These are phyloP conservation scores for Kregervanrija pseudodelftensis DNA, from an alignment of 805 yeast species.

Conservation along the genomic window DNA sequence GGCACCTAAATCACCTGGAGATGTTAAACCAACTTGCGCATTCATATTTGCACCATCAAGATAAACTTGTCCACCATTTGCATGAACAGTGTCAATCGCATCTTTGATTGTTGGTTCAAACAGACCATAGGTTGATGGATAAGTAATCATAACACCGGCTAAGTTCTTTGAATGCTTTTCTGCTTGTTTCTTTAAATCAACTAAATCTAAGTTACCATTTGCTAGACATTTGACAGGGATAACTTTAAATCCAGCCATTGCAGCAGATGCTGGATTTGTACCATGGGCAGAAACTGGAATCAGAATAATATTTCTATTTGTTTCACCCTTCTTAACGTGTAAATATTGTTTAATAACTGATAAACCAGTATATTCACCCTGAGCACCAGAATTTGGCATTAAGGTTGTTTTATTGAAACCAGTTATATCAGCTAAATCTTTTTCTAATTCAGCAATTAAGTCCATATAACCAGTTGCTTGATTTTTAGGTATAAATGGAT, in stretches of 20 bases:
- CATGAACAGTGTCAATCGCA: slow-evolving; percentile 82
- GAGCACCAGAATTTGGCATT: slow-evolving; percentile 98
- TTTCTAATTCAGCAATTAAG: slow-evolving; percentile 67
- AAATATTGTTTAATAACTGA: slow-evolving; percentile 78
- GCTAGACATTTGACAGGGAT: slow-evolving; percentile 82
- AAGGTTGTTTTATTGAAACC: slow-evolving; percentile 87
- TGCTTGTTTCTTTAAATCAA: slow-evolving; percentile 69
- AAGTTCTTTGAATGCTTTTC: slow-evolving; percentile 57
- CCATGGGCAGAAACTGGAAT: slow-evolving; percentile 98
- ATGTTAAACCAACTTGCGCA: slow-evolving; percentile 95
- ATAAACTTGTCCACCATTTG: slow-evolving; percentile 90
- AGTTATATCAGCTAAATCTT: slow-evolving; percentile 83
- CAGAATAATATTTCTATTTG: slow-evolving; percentile 74
- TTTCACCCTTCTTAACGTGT: slow-evolving; percentile 55
- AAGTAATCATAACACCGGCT: slow-evolving; percentile 94
- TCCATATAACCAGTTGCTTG: slow-evolving; percentile 87
- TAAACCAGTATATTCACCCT: slow-evolving; percentile 94
- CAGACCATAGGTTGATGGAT: slow-evolving; percentile 95
- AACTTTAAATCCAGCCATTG: slow-evolving; percentile 93
- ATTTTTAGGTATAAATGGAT: slow-evolving; percentile 85
- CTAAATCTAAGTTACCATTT: slow-evolving; percentile 81
- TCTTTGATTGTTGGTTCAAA: slow-evolving; percentile 86
- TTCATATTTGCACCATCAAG: slow-evolving; percentile 99
- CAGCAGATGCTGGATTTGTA: slow-evolving; percentile 97
- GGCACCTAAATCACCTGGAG: slow-evolving; percentile 97